Evolutionary conservation across 164 flowering plant species (phyloP).

Genomic region (Echeveria elegans): DNA sequence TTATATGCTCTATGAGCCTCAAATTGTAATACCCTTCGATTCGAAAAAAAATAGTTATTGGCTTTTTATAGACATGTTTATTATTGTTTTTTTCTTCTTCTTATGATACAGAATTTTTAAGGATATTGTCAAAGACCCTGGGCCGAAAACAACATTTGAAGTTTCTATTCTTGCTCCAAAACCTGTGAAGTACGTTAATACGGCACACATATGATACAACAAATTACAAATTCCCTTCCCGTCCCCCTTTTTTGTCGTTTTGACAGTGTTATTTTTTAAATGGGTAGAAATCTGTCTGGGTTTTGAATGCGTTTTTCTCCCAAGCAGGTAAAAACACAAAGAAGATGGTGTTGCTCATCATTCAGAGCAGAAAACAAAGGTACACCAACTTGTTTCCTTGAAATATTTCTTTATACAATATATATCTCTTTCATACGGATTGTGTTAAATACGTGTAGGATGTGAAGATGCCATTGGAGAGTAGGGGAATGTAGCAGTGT

Average conservation of each 20-base stretch:
- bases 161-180: constrained; percentile 66
- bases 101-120: constrained; percentile 42
- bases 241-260: not conserved
- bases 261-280: not conserved
- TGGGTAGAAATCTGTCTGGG: not conserved
- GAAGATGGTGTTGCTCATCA: constrained; percentile 5
- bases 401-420: too few relatives aligned
- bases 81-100: too few relatives aligned
- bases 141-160: constrained; percentile 63
- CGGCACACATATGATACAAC: not conserved
- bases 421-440: too few relatives aligned
- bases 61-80: not conserved
- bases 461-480: not conserved
- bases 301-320: not conserved
- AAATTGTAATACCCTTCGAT: too few relatives aligned
- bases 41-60: too few relatives aligned
- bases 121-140: constrained; percentile 45
- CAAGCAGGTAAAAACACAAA: constrained; percentile 36
- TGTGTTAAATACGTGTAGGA: too few relatives aligned
- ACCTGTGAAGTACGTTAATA: constrained; percentile 51
- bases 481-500: too few relatives aligned
- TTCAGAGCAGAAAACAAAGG: constrained; percentile 21
- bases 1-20: too few relatives aligned
- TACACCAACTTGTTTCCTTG: too few relatives aligned
- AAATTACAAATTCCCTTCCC: too few relatives aligned